Base-by-base conservation (phyloP, 2,329 filamentous ascomycete species). In the Dothideomycetes sp. region DNA sequence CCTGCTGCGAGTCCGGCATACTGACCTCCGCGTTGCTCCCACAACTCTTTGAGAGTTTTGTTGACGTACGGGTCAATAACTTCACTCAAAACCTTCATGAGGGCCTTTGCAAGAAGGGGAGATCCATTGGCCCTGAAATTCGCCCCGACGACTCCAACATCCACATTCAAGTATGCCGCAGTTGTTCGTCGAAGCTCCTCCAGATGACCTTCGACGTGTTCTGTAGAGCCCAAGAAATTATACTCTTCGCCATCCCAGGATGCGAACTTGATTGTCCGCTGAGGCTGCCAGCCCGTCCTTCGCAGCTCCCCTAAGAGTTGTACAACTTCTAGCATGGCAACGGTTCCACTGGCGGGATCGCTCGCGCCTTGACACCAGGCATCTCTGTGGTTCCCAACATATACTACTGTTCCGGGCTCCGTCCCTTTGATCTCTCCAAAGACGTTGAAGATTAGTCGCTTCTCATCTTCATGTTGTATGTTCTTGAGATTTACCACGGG, bases 401-500 rank as follows among this genome's bases (percentile, higher is more conserved):
- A 54, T 12, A 72, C 55, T 62, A 69, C 66, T 49, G 81, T 76
- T 46, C 72, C 64, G 40, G 63, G 44, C 39, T 82, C 75, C 24
- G 66, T 74, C 47, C 75, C 78, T 45, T 79, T 80, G 55, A 87
- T 78, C 17, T 86, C 65, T n/a, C 76, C 74, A 38, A 75, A 73
- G 19, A 73, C 72, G 57, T 86, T 76, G 87, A 87, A 94, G 38
- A n/a, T n/a, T n/a, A 89, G 66, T 3, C 84, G 82, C 0, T 82
- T 91, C 1, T 75, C 89, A 11, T 77, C 76, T 17, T 44, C 41
- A 53, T 94, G 91, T 34, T 86, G 76, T 62, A 93, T 85, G 52
- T 89, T 94, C 53, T 73, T 70, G 31, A 84, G 70, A 54, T 87
- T 85, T 40, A 91, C 65, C 1, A 77, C 72, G 42, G 53, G n/a